Evolutionary conservation across 1,139 yeast species (phyloP), one percentile per base, ranked within the genome.

Genomic region (Yamadazyma taylorii): DNA sequence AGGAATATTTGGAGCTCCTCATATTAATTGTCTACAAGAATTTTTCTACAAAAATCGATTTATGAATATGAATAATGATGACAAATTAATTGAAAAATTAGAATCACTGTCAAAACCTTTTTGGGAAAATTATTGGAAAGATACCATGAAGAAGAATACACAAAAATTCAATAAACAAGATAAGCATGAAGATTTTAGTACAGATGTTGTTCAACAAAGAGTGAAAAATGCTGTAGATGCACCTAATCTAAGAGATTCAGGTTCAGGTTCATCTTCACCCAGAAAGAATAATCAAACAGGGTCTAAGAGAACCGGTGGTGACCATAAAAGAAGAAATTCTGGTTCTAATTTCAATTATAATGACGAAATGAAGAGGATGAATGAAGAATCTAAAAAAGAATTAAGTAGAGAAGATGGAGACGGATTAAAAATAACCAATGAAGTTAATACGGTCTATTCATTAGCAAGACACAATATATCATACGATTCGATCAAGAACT

Each of bases 1-100:
- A 3, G 61, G 75, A 0, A 67, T 78, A 0, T 78, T 72, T 60
- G 84, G 85, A 1, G 83, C 79, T 10, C 82, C 85, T 0, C 85
- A 79, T 43, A 44, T 79, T n/a, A 61, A 63, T 32, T 56, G 73
- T 1, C 53, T 75, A 11, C 85, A 80, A 46, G 75, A 68, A 19
- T 73, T 76, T 41, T 77, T 65, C 50, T 78, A 71, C 51, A 78
- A 73, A 48, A 72, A 78, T 48, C 50, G 85, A 34, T 70, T 78
- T 40, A 50, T 58, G 41, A 45, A 59, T 36, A 46, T 68, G 43
- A 51, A 51, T 11, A 56, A 64, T 24, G 45, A 41, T 1, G 61
- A 52, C 2, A 50, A 38, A 2, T 47, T 72, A 29, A 43, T 44
- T 2, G 55, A 48, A 8, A 67, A 63, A 39, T 45, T 77, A 11